Evolutionary conservation across 2,329 filamentous ascomycete species (phyloP).

Genomic region (Talaromyces atroroseus): DNA sequence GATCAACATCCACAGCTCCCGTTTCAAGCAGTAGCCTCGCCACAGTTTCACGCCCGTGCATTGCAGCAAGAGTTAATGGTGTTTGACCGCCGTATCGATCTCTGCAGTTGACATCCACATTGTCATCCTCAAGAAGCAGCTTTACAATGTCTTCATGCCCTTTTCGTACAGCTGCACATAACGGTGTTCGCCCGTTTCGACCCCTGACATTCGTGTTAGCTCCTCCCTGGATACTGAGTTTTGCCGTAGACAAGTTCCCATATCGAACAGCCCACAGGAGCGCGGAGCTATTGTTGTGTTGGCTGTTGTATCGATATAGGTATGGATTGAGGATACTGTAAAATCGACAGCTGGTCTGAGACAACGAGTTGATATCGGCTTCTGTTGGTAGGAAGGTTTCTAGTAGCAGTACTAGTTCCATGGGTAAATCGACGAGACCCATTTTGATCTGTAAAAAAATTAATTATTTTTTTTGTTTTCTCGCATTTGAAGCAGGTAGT

Average conservation of each 20-base stretch:
- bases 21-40: constrained; percentile 3
- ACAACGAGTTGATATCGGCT: not conserved
- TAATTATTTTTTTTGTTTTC: too few relatives aligned
- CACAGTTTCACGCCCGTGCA: constrained; percentile 25
- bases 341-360: not conserved
- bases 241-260: not conserved
- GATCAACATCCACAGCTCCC: not conserved
- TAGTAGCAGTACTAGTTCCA: not conserved
- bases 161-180: not conserved
- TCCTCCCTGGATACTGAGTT: not conserved
- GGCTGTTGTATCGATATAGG: not conserved
- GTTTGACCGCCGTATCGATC: not conserved
- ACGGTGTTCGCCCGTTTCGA: not conserved
- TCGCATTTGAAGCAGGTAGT: too few relatives aligned
- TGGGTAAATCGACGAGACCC: not conserved
- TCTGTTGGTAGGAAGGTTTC: not conserved
- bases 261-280: not conserved
- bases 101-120: not conserved
- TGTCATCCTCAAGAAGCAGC: constrained; percentile 1
- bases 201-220: not conserved
- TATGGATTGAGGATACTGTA: not conserved
- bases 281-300: not conserved
- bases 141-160: not conserved
- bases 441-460: constrained; percentile 18
- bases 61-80: constrained; percentile 32